Evolutionary conservation across 371 early-diverging fungal genomes (phyloP).

Genomic region (Choanephora cucurbitarum): DNA sequence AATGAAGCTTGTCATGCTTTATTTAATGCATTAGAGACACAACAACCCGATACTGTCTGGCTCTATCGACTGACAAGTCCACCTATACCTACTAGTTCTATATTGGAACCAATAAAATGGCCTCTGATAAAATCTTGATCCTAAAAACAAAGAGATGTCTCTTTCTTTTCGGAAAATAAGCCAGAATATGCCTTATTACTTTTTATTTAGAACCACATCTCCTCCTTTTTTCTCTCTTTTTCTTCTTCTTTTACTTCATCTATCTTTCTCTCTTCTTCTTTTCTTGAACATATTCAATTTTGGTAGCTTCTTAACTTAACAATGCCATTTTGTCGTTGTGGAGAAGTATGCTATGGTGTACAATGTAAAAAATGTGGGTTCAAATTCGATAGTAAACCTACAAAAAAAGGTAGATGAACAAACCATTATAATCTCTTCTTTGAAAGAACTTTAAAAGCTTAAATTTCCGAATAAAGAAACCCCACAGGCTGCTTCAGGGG

Average conservation of each 20-base stretch:
- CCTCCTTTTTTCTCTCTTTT: not conserved
- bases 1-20: slow-evolving; percentile 25
- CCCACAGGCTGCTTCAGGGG: not conserved
- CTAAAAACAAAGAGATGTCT: too few relatives aligned
- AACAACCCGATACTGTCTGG: slow-evolving; percentile 52
- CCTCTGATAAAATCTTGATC: too few relatives aligned
- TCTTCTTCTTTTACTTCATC: not conserved
- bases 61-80: slow-evolving; percentile 21
- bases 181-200: not conserved
- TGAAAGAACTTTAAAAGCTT: too few relatives aligned
- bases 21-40: slow-evolving; percentile 23
- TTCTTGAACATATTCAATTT: not conserved
- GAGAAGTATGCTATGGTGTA: slow-evolving; percentile 33
- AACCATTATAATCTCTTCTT: too few relatives aligned
- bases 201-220: not conserved
- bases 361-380: slow-evolving; percentile 39
- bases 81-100: too few relatives aligned
- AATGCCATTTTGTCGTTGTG: slow-evolving; percentile 47
- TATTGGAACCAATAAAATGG: too few relatives aligned
- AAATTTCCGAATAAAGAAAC: slow-evolving; percentile 3
- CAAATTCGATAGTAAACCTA: slow-evolving; percentile 19
- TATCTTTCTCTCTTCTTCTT: not conserved
- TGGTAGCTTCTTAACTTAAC: slow-evolving; percentile 2
- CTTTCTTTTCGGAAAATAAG: slow-evolving; percentile 11
- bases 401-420: not conserved